phyloP scores from a whole-genome alignment of 2,329 filamentous ascomycete species.

The Pyrenochaeta sp. region DNA sequence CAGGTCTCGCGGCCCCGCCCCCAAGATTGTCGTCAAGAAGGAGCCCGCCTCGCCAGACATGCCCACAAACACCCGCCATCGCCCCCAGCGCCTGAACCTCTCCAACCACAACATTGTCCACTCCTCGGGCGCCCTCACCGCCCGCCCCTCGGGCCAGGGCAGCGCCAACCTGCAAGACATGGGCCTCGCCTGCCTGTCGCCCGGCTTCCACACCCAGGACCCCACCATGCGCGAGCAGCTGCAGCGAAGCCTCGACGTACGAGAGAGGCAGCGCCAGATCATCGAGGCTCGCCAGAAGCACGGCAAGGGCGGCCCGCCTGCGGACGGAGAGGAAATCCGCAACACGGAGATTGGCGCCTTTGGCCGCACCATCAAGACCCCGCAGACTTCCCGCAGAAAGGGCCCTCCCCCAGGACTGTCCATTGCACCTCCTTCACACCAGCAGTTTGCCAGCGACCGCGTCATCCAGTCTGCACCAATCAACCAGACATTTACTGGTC shows the following conservation, averaged over 20 bases:
- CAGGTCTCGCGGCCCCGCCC: constrained; percentile 65
- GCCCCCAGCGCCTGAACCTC: constrained; percentile 80
- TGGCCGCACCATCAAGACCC: constrained; percentile 67
- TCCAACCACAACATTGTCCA: constrained; percentile 61
- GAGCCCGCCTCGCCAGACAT: constrained; percentile 89
- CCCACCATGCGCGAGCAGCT: constrained; percentile 96
- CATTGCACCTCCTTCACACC: constrained; percentile 92
- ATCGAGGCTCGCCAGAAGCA: constrained; percentile 94
- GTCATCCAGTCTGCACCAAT: constrained; percentile 97
- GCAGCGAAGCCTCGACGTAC: constrained; percentile 89
- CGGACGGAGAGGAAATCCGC: constrained; percentile 39
- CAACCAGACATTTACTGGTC: constrained; percentile 92
- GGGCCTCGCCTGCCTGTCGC: constrained; percentile 91
- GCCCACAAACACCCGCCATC: constrained; percentile 74
- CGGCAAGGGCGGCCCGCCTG: constrained; percentile 58
- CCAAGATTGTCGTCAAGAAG: constrained; percentile 95
- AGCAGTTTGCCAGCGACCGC: constrained; percentile 90
- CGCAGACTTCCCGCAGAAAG: constrained; percentile 75
- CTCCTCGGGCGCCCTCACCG: constrained; percentile 60
- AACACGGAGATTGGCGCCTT: constrained; percentile 53
- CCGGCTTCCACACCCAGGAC: constrained; percentile 94
- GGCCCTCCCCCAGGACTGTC: constrained; percentile 86
- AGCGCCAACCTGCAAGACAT: constrained; percentile 85
- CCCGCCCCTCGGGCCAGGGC: constrained; percentile 77
- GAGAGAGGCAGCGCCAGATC: constrained; percentile 92